Evolutionary conservation across 805 yeast species (phyloP).

Genomic region (Candida cerambycidarum): DNA sequence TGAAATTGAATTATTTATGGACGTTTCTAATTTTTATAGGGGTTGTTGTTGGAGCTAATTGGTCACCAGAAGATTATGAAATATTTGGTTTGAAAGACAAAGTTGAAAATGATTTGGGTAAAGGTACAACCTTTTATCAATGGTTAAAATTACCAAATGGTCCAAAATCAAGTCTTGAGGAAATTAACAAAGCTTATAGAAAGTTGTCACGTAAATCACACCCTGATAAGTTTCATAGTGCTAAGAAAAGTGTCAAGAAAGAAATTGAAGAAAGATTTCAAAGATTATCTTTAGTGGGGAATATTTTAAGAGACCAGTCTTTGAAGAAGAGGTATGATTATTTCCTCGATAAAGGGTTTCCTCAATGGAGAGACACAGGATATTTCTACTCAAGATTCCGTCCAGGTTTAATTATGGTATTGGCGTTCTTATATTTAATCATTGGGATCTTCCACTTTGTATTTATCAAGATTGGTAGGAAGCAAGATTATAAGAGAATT

Average conservation of each 20-base stretch:
- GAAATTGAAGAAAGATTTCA: conserved; percentile 71
- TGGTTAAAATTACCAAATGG: conserved; percentile 56
- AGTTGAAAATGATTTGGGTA: conserved; percentile 61
- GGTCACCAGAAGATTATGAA: conserved; percentile 75
- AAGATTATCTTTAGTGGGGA: conserved; percentile 71
- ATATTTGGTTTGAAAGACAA: conserved; percentile 72
- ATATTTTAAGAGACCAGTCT: conserved; percentile 59
- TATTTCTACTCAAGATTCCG: conserved; percentile 65
- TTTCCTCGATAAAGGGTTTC: conserved; percentile 81
- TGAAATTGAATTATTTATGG: neutral
- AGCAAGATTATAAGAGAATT: conserved; percentile 60
- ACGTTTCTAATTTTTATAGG: conserved; percentile 8
- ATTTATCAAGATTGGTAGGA: conserved; percentile 51
- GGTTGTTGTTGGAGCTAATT: conserved; percentile 40
- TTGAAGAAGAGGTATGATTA: conserved; percentile 76
- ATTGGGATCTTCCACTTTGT: conserved; percentile 59
- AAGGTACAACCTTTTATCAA: conserved; percentile 62
- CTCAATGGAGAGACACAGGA: conserved; percentile 71
- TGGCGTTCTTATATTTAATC: conserved; percentile 50
- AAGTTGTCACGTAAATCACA: conserved; percentile 71
- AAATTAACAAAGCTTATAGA: conserved; percentile 66
- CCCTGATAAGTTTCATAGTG: conserved; percentile 68
- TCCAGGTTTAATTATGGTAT: conserved; percentile 58
- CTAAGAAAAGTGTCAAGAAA: conserved; percentile 35
- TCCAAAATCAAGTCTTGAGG: conserved; percentile 47